Conservation (phyloP, 2,329 filamentous ascomycete species). For the Neobulgaria alba region DNA sequence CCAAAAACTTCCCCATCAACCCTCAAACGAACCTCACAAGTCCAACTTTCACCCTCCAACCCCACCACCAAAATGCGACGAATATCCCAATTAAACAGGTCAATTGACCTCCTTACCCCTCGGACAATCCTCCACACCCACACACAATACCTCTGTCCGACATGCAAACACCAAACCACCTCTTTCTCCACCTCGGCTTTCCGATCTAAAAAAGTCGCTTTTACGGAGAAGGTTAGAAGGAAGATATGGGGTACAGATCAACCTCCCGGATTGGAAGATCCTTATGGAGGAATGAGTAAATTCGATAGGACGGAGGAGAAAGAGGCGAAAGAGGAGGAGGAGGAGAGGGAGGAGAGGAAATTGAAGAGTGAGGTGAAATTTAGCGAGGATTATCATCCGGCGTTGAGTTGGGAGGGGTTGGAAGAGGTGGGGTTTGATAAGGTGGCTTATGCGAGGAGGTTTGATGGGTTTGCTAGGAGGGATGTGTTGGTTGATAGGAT, state of each 20-base stretch:
- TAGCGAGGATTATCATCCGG: conserved; percentile 33
- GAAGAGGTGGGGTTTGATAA: conserved; percentile 41
- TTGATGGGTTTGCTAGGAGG: conserved; percentile 31
- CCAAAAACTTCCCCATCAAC: no score
- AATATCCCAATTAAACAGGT: conserved; percentile 25
- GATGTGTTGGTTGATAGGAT: conserved; percentile 30
- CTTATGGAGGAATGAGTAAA: conserved; percentile 34
- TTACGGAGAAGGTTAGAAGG: conserved; percentile 37
- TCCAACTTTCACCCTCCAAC: no score
- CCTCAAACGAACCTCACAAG: no score
- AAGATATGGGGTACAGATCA: conserved; percentile 42
- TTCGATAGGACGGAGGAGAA: conserved; percentile 19
- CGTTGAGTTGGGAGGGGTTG: conserved; percentile 43
- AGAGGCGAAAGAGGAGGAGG: conserved; percentile 6
- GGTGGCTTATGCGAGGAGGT: conserved; percentile 32
- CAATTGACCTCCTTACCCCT: conserved; percentile 22
- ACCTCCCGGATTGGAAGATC: conserved; percentile 39
- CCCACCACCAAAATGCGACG: conserved; percentile 24
- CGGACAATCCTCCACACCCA: conserved; percentile 5
- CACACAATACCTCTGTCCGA: conserved; percentile 19
- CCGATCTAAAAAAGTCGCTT: conserved; percentile 19
- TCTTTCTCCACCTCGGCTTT: conserved; percentile 24
- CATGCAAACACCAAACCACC: conserved; percentile 21
- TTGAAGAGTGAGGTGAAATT: neutral
- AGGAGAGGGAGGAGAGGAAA: conserved; percentile 13